Evolutionary conservation across 345 rosid species (phyloP).

Genomic region (Populus euphratica): DNA sequence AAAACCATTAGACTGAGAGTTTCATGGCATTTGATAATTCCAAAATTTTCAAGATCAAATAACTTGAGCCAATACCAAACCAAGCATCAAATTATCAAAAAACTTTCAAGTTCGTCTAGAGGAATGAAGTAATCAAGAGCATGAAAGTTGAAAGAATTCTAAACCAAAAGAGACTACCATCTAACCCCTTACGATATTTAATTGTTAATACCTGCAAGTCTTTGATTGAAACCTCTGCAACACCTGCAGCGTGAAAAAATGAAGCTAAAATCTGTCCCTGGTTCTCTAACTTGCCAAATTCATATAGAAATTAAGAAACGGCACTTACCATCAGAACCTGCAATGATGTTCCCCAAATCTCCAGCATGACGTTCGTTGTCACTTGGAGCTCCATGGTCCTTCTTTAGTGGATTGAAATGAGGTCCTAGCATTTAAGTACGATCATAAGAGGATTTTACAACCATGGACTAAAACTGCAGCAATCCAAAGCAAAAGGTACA

Average conservation of each 20-base stretch:
- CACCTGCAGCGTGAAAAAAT: slow-evolving; percentile 49
- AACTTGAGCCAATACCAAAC: neutral
- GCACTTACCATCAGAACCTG: slow-evolving; percentile 63
- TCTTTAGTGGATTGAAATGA: slow-evolving; percentile 89
- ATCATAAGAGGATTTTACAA: neutral
- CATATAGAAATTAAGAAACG: neutral
- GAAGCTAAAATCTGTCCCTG: neutral
- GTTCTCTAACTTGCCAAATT: neutral
- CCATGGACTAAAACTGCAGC: neutral
- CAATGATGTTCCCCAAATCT: slow-evolving; percentile 85
- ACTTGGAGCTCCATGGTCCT: slow-evolving; percentile 70
- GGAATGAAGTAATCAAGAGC: neutral
- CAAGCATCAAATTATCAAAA: neutral
- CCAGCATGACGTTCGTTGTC: slow-evolving; percentile 86
- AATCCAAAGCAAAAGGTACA: neutral
- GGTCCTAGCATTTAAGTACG: slow-evolving; percentile 49
- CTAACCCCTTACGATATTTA: neutral
- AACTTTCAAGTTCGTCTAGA: neutral
- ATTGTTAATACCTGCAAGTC: slow-evolving; percentile 49
- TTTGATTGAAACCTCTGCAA: slow-evolving; percentile 72
- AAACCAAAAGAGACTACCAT: neutral
- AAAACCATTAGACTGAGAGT: neutral
- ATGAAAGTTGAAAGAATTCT: neutral
- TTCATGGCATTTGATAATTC: neutral
- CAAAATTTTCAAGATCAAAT: neutral